Conservation (phyloP, 805 yeast genomes). For the Isabelozyma rhagii region DNA sequence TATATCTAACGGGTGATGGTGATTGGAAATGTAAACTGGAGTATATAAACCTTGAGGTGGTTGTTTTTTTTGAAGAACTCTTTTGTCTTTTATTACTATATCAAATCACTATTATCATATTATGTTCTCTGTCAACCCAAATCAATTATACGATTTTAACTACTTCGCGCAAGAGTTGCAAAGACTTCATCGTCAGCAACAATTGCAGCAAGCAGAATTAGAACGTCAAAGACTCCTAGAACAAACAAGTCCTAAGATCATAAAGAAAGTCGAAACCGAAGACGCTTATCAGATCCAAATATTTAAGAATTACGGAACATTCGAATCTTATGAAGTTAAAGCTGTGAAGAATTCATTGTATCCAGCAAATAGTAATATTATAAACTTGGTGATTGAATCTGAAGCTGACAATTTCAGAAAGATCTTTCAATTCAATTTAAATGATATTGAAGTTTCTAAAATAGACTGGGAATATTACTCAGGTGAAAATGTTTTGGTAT, state of each 20-base stretch:
- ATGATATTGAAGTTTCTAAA: constrained; percentile 18
- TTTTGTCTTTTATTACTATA: no score
- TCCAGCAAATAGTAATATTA: background rate
- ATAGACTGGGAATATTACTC: constrained; percentile 22
- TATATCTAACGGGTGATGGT: background rate
- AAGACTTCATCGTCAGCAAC: constrained; percentile 1
- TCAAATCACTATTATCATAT: background rate
- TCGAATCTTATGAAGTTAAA: constrained; percentile 30
- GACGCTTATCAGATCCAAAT: constrained; percentile 34
- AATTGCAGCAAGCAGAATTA: background rate
- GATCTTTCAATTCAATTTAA: constrained; percentile 26
- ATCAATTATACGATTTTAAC: constrained; percentile 7
- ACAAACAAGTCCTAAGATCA: constrained; percentile 22
- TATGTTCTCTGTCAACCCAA: constrained; percentile 6
- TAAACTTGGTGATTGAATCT: constrained; percentile 19
- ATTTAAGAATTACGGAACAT: constrained; percentile 30
- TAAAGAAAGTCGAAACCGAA: constrained; percentile 34
- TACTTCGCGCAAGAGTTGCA: constrained; percentile 6
- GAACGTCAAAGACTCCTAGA: constrained; percentile 4
- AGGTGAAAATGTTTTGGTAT: constrained; percentile 21
- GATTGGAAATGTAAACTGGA: background rate
- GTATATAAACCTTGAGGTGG: background rate
- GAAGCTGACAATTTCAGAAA: constrained; percentile 27
- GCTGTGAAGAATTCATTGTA: constrained; percentile 12
- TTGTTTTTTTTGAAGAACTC: no score